phyloP scores from a whole-genome alignment of 768 basidiomycete genomes.

The Xerocomus brunneocitrinus region DNA sequence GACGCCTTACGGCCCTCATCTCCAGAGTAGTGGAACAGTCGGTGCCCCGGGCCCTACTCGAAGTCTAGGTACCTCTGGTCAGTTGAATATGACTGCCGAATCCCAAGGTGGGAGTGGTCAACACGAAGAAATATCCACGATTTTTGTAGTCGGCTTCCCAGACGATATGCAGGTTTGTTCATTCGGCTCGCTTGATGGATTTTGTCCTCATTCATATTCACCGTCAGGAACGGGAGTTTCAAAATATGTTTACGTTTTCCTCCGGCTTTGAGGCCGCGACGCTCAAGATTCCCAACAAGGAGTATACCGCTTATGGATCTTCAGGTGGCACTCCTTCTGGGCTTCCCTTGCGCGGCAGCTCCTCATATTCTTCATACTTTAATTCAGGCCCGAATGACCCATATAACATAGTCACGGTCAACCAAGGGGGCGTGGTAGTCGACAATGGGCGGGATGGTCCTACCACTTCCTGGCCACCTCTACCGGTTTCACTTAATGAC shows the following conservation, averaged over 20 bases:
- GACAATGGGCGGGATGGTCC: conserved; percentile 71
- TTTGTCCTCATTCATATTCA: conserved; percentile 14
- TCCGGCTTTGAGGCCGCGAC: conserved; percentile 96
- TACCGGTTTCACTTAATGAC: conserved; percentile 28
- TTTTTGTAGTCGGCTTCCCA: conserved; percentile 98
- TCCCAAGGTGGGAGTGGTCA: conserved; percentile 24
- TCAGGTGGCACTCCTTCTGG: conserved; percentile 35
- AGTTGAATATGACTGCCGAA: conserved; percentile 24
- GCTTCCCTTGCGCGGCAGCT: conserved; percentile 33
- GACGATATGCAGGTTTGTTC: conserved; percentile 92
- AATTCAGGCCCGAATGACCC: conserved; percentile 65
- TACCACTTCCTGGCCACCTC: conserved; percentile 63
- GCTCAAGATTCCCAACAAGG: conserved; percentile 94
- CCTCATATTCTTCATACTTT: conserved; percentile 34
- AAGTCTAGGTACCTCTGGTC: conserved; percentile 28
- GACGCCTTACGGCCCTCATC: conserved; percentile 70
- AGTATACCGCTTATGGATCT: conserved; percentile 69
- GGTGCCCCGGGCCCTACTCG: conserved; percentile 19
- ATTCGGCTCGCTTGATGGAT: conserved; percentile 4
- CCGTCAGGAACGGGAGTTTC: conserved; percentile 92
- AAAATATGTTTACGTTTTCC: conserved; percentile 98
- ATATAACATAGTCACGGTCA: conserved; percentile 78
- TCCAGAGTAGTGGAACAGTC: conserved; percentile 41
- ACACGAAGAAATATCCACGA: conserved; percentile 91
- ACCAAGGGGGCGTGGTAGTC: conserved; percentile 79